Evolutionary conservation across 179 eudicot genomes (phyloP), one percentile per base, ranked within the genome.

Genomic region (Beta macrorhiza): DNA sequence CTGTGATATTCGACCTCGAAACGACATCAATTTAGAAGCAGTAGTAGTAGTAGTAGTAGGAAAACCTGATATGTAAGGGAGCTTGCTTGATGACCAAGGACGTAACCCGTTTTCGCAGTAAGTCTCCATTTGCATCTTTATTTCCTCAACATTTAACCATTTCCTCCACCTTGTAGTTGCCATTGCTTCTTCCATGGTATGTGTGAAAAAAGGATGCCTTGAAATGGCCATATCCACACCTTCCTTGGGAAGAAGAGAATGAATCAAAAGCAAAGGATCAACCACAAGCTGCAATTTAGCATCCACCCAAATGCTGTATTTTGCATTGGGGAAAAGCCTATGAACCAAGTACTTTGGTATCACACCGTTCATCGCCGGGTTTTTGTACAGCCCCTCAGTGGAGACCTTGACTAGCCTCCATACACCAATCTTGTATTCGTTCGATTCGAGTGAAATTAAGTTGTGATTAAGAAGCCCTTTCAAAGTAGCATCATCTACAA

Each of bases 131-230:
- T 93, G 99, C 62, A 29, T 78, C 88, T 81, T 90, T 75, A 95
- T 85, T 14, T 78, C 91, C 56, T 95, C 90, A 62, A 95, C 86
- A 85, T 95, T 92, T 83, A 84, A 79, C 98, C 97, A 93, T 81
- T 93, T 95, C 82, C 88, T 90, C 99, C 99, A 95, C 81, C 99
- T 86, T 3, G 97, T 91, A 16, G 98, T 95, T 0, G 98, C 98
- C 91, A 90, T 88, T 5, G 99, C 98, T 80, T 93, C 99, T 69
- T 95, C 99, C 97, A 95, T 88, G 4, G 99, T 93, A 82, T 94
- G 93, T 52, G 81, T 42, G 42, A 88, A 93, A 74, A 72, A 85
- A 0, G 98, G 99, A 77, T 95, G 99, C 62, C 77, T 90, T 11
- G 99, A 95, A 29, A 95, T 83, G 1, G 99, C 97, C 96, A 95